A percentile compares a stretch with the other conserved stretches of the same genome.
phyloP scores from a whole-genome alignment of 805 yeast species.

The Sungouiozyma ichnusensis region DNA sequence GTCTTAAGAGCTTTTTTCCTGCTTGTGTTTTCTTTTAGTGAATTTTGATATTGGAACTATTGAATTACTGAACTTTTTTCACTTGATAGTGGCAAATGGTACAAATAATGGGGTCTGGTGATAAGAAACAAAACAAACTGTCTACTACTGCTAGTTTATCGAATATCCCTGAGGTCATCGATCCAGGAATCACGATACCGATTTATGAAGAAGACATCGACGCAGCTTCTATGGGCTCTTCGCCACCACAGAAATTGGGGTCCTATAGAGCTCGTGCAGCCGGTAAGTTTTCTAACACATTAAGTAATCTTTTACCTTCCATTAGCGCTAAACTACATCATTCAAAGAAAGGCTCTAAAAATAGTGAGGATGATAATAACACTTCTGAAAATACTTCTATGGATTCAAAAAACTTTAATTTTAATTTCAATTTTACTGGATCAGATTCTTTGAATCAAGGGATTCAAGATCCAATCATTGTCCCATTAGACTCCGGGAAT shows the following conservation, averaged over 20 bases:
- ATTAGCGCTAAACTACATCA: constrained; percentile 30
- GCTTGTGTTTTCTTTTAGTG: not conserved
- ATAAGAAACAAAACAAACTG: not conserved
- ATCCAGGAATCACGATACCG: constrained; percentile 28
- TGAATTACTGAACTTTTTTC: not conserved
- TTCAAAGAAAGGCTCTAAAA: constrained; percentile 11
- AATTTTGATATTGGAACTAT: too few relatives aligned
- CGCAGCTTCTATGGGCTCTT: constrained; percentile 2
- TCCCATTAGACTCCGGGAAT: constrained; percentile 5
- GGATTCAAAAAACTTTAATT: not conserved
- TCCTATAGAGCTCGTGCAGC: constrained; percentile 27
- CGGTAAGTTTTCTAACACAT: constrained; percentile 29
- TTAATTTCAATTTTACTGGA: constrained; percentile 8
- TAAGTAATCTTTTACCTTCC: constrained; percentile 28
- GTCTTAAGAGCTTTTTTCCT: not conserved
- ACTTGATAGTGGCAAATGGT: constrained; percentile 1
- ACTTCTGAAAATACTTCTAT: constrained; percentile 6
- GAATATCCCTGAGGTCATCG: constrained; percentile 24
- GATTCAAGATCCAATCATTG: constrained; percentile 10
- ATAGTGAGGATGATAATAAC: constrained; percentile 6
- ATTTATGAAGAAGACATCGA: constrained; percentile 24
- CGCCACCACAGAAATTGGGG: constrained; percentile 24
- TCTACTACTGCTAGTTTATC: constrained; percentile 5
- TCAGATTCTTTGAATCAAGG: constrained; percentile 8
- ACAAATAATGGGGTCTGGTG: not conserved